A percentile compares a stretch with the other conserved stretches of the same genome.
phyloP scores from a whole-genome alignment of 2,329 filamentous ascomycete genomes.

The Huntiella moniliformis region DNA sequence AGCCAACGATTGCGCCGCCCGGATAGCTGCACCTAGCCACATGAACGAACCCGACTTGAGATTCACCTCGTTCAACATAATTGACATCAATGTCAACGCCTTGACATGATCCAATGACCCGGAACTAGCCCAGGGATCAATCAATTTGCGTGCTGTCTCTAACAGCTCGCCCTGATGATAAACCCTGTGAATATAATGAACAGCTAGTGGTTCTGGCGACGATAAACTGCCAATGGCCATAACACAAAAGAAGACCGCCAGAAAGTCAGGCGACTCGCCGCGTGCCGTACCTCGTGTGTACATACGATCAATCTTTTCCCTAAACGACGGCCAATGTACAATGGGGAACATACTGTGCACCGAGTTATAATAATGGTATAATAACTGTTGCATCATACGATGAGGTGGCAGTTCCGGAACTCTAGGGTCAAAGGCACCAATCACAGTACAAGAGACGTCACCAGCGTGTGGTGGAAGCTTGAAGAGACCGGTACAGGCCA shows the following conservation, averaged over 20 bases:
- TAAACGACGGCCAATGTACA: constrained; percentile 73
- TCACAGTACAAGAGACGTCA: constrained; percentile 10
- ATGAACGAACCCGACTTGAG: constrained; percentile 69
- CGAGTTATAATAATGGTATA: constrained; percentile 57
- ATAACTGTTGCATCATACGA: constrained; percentile 48
- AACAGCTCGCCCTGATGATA: constrained; percentile 44
- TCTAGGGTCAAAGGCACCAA: constrained; percentile 27
- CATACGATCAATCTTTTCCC: constrained; percentile 54
- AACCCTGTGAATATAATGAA: constrained; percentile 25
- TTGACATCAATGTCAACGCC: constrained; percentile 50
- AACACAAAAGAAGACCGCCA: constrained; percentile 64
- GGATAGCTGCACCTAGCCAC: constrained; percentile 65
- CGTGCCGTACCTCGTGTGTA: constrained; percentile 45
- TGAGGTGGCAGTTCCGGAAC: constrained; percentile 52
- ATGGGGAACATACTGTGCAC: constrained; percentile 70
- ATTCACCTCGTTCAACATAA: constrained; percentile 75
- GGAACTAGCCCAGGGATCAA: constrained; percentile 69
- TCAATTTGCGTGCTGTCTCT: constrained; percentile 47
- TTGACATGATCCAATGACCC: constrained; percentile 59
- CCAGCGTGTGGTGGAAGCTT: constrained; percentile 11
- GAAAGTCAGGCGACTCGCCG: constrained; percentile 42
- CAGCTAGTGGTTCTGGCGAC: constrained; percentile 31
- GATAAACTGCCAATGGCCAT: constrained; percentile 70
- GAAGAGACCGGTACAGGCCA: constrained; percentile 11
- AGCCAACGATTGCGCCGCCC: constrained; percentile 67